Evolutionary conservation across 208 protist genomes (phyloP), one percentile per base, ranked within the genome.

Genomic region (Angomonas ambiguus): DNA sequence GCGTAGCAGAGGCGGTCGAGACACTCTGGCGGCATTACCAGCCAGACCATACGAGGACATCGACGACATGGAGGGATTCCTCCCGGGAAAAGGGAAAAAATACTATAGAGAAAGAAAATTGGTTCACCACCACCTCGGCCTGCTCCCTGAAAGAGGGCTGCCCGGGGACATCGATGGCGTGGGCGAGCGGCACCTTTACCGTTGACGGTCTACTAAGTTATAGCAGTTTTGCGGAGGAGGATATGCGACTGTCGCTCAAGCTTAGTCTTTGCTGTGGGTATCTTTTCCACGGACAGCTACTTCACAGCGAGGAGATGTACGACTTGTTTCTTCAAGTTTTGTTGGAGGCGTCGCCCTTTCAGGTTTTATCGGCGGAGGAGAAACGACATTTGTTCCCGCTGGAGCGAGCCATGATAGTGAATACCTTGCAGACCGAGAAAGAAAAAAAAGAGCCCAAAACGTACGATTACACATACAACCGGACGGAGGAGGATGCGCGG

Each of bases 231-330:
- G 31, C 77, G 11, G 35, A 24, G 20, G 24, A 62, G 4, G 58
- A 62, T 20, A 51, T 22, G 25, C 6, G 16, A 1, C 25, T 64
- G 6, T 49, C 60, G 33, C 71, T 96, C 28, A 79, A 85, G 72
- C 61, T 96, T 6, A 88, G 78, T 55, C 73, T 96, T 22, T 96
- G 87, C 62, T 96, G 91, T 61, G 76, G 76, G 1, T 96, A 96
- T 73, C 65, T 72, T 27, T 96, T 85, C 59, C 67, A 88, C 53
- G 85, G 87, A 20, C 56, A 51, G 1, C 51, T 92, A 51, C 78
- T 96, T 59, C 82, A 80, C 8, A 73, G 79, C 51, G 62, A 35
- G 1, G 76, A 48, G n/a, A 45, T 87, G 35, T 96, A 94, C 66
- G 78, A 88, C 53, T 32, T 41, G 10, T 92, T 96, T 56, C 72